Evolutionary conservation across 2,329 filamentous ascomycete genomes (phyloP).

Genomic region (Sarocladium kiliense): DNA sequence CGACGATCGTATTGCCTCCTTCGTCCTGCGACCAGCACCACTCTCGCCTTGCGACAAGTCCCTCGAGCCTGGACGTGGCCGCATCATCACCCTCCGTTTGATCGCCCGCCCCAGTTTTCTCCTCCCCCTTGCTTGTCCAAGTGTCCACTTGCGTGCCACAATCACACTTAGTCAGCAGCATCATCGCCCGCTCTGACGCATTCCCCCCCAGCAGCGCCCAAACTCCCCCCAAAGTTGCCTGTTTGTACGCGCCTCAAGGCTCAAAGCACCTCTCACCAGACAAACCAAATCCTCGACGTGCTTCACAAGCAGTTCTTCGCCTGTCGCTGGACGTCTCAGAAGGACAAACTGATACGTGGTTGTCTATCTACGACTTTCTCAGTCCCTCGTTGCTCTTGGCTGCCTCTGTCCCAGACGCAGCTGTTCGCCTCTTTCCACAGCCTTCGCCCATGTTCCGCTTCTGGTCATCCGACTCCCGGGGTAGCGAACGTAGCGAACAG

Average conservation of each 20-base stretch:
- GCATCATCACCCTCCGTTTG: constrained; percentile 6
- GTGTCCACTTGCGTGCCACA: constrained; percentile 5
- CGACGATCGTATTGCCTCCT: not conserved
- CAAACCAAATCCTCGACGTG: not conserved
- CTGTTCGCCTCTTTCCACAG: constrained; percentile 11
- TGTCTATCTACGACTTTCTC: not conserved
- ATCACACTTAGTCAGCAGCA: constrained; percentile 3
- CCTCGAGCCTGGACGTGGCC: constrained; percentile 5
- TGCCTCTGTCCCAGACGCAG: not conserved
- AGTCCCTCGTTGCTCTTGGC: not conserved
- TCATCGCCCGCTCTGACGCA: constrained; percentile 2
- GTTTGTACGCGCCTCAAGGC: not conserved
- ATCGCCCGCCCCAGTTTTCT: constrained; percentile 7
- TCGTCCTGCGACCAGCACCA: not conserved
- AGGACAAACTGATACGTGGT: not conserved
- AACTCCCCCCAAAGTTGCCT: not conserved
- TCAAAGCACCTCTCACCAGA: not conserved
- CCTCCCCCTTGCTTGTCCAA: constrained; percentile 2
- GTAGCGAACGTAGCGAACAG: constrained; percentile 36
- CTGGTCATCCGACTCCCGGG: constrained; percentile 53
- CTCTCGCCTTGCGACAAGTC: not conserved
- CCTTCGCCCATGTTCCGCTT: constrained; percentile 54
- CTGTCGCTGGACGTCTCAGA: constrained; percentile 5
- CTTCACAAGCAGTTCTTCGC: constrained; percentile 6
- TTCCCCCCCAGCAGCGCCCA: not conserved